Percentiles rank a stretch among this genome's conserved stretches.
phyloP scores from a whole-genome alignment of 345 rosid genomes.

The Abelmoschus esculentus region DNA sequence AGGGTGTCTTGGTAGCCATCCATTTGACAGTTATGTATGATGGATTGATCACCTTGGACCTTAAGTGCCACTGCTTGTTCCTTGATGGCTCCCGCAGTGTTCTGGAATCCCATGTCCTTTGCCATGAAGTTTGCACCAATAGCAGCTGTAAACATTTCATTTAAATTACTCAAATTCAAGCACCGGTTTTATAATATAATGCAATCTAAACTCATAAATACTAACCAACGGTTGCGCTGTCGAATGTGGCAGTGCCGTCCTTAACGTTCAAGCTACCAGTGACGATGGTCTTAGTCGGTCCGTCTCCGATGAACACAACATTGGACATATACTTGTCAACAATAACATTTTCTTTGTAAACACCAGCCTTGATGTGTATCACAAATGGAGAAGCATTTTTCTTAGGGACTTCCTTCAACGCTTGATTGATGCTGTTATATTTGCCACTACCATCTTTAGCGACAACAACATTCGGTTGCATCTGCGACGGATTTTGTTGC shows the following conservation, averaged over 20 bases:
- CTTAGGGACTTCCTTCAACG: constrained; percentile 40
- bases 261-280: constrained; percentile 40
- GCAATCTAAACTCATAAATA: neutral
- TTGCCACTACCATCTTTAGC: constrained; percentile 75
- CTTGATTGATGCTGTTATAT: constrained; percentile 46
- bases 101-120: constrained; percentile 60
- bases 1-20: constrained; percentile 72
- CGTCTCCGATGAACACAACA: constrained; percentile 69
- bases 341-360: constrained; percentile 47
- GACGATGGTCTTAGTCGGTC: constrained; percentile 53
- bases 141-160: constrained; percentile 25
- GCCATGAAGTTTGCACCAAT: constrained; percentile 51
- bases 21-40: constrained; percentile 50
- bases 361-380: constrained; percentile 61
- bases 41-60: constrained; percentile 42
- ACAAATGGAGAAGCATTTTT: constrained; percentile 30
- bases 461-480: constrained; percentile 45
- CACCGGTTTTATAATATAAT: neutral
- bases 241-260: constrained; percentile 42
- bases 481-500: constrained; percentile 2
- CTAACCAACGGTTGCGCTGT: constrained; percentile 55
- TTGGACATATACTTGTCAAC: constrained; percentile 24
- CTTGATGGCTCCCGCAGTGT: constrained; percentile 52
- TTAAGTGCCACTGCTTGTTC: constrained; percentile 69
- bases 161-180: neutral